Conservation (phyloP, 169 alveolate species). For the Amoebophrya sp. region DNA sequence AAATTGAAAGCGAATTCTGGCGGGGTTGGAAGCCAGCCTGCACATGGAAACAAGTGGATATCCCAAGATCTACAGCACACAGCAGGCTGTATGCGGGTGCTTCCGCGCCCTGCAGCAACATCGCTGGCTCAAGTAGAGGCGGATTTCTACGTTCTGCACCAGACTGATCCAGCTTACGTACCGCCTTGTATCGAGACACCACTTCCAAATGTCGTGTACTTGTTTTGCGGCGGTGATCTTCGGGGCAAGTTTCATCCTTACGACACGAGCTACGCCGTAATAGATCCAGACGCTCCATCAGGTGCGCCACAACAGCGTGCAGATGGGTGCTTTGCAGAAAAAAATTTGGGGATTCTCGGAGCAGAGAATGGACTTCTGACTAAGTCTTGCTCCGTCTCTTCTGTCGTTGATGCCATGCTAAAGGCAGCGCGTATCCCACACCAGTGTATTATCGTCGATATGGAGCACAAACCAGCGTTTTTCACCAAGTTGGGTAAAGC, state of each 20-base stretch:
- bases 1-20: no score
- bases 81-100: no score
- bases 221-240: background rate
- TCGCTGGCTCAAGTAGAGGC: background rate
- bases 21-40: no score
- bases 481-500: background rate
- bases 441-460: background rate
- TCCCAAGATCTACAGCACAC: no score
- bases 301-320: no score
- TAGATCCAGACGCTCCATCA: no score
- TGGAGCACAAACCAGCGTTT: background rate
- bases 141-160: background rate
- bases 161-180: background rate
- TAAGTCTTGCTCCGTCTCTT: background rate
- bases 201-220: background rate
- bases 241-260: background rate
- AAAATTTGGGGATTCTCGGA: no score
- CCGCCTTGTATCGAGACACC: background rate
- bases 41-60: no score
- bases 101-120: no score
- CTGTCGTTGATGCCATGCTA: background rate
- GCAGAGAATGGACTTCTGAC: background rate
- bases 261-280: background rate
- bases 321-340: no score
- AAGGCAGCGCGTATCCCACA: background rate